A percentile compares a stretch with the other conserved stretches of the same genome.
phyloP scores from a whole-genome alignment of 176 grass and related monocot species.

The Typha latifolia region DNA sequence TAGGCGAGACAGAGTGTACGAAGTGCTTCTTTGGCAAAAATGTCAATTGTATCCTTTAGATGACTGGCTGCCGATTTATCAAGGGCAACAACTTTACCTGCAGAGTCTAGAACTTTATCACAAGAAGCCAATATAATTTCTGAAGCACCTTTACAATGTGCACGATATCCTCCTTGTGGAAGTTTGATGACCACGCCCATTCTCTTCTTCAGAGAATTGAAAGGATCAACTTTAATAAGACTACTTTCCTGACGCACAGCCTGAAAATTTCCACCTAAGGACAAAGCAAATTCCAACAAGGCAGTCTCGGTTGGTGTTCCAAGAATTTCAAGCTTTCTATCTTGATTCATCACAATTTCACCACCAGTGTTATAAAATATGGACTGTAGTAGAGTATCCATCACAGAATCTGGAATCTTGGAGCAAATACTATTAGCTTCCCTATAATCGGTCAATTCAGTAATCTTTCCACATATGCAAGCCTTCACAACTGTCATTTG shows the following conservation, averaged over 20 bases:
- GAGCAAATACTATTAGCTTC: constrained; percentile 36
- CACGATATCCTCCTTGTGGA: constrained; percentile 42
- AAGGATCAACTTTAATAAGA: constrained; percentile 78
- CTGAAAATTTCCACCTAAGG: constrained; percentile 56
- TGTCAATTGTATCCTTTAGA: constrained; percentile 58
- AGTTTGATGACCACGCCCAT: constrained; percentile 91
- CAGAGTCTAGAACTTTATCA: constrained; percentile 47
- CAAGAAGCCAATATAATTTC: constrained; percentile 91
- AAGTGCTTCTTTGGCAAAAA: constrained; percentile 82
- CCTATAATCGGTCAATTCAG: constrained; percentile 37
- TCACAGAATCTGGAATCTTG: constrained; percentile 43
- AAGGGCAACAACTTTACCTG: constrained; percentile 50
- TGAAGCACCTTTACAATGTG: constrained; percentile 82
- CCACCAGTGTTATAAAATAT: constrained; percentile 91
- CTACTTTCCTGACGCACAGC: constrained; percentile 49
- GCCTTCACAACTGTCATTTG: constrained; percentile 93
- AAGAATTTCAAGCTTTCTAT: constrained; percentile 68
- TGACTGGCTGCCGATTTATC: constrained; percentile 41
- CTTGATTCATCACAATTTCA: constrained; percentile 60
- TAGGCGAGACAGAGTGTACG: constrained; percentile 88
- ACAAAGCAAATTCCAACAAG: constrained; percentile 81
- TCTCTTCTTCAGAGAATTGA: constrained; percentile 89
- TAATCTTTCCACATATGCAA: constrained; percentile 67
- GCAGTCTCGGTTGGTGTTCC: constrained; percentile 90
- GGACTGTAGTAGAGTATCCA: constrained; percentile 53